phyloP scores from a whole-genome alignment of 2,329 filamentous ascomycete genomes.

The Kalaharituber pfeilii region DNA sequence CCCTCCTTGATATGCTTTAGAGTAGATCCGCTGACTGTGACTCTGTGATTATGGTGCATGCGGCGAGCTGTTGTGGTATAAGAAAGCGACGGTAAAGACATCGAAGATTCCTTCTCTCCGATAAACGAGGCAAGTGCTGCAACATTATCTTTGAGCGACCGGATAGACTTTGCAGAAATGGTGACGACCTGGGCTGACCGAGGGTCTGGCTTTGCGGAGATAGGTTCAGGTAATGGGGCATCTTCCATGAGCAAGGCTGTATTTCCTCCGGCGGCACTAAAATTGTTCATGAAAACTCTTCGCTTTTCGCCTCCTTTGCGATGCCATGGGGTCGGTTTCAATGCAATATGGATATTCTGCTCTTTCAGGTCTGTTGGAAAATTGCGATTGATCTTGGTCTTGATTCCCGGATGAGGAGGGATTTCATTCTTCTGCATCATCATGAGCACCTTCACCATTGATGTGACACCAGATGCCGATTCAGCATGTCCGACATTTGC shows the following conservation, averaged over 20 bases:
- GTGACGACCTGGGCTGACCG: constrained; percentile 42
- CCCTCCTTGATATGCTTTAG: constrained; percentile 24
- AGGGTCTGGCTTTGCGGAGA: constrained; percentile 30
- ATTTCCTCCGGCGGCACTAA: constrained; percentile 54
- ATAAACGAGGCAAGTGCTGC: constrained; percentile 39
- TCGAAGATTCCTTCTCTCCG: constrained; percentile 33
- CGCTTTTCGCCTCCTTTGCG: constrained; percentile 24
- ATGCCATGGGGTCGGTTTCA: constrained; percentile 32
- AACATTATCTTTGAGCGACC: constrained; percentile 37
- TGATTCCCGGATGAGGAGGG: constrained; percentile 51
- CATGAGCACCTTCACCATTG: constrained; percentile 44
- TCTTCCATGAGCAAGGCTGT: constrained; percentile 50
- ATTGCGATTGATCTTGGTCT: constrained; percentile 42
- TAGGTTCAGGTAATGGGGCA: constrained; percentile 31
- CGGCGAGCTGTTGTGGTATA: constrained; percentile 52
- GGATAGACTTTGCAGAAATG: constrained; percentile 30
- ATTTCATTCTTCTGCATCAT: constrained; percentile 48
- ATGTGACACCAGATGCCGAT: constrained; percentile 38
- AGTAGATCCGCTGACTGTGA: constrained; percentile 31
- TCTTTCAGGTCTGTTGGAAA: constrained; percentile 40
- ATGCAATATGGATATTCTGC: constrained; percentile 43
- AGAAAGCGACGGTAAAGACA: constrained; percentile 39
- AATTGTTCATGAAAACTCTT: constrained; percentile 44
- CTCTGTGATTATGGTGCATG: constrained; percentile 42
- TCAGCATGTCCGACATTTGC: constrained; percentile 47